A percentile compares a stretch with the other conserved stretches of the same genome.
These are phyloP conservation scores for Phytophthora parvispora DNA, from an alignment of 352 stramenopile species.

Conservation along the genomic window DNA sequence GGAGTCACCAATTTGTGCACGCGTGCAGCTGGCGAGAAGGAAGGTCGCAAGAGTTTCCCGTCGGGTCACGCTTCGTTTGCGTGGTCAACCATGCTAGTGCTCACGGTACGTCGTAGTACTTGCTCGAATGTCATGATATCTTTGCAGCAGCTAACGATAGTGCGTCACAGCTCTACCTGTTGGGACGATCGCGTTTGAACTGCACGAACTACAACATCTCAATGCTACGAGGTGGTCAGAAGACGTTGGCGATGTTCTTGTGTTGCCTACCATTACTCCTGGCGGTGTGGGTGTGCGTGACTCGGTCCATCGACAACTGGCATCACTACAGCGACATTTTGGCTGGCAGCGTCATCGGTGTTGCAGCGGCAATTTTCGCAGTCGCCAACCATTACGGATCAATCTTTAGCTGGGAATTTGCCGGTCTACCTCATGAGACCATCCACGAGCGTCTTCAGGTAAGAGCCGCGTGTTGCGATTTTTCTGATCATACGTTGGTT, in stretches of 20 bases:
- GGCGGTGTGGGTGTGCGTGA: slow-evolving; percentile 67
- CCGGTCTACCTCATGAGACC: slow-evolving; percentile 52
- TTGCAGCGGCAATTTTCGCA: slow-evolving; percentile 39
- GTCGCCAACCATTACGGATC: slow-evolving; percentile 66
- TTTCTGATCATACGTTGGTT: background rate
- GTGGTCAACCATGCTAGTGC: slow-evolving; percentile 73
- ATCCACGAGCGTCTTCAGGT: slow-evolving; percentile 39
- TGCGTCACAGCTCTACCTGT: slow-evolving; percentile 63
- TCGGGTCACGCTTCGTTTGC: slow-evolving; percentile 74
- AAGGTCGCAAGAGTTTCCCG: slow-evolving; percentile 76
- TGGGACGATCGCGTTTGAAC: slow-evolving; percentile 65
- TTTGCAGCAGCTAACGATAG: no score
- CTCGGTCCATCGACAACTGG: slow-evolving; percentile 76
- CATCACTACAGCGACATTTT: slow-evolving; percentile 77
- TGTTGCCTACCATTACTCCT: slow-evolving; percentile 62
- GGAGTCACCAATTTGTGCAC: slow-evolving; percentile 70
- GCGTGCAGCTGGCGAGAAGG: slow-evolving; percentile 52
- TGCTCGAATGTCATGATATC: no score
- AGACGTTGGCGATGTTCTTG: slow-evolving; percentile 63
- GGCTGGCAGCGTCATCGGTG: slow-evolving; percentile 62
- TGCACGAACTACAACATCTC: slow-evolving; percentile 45
- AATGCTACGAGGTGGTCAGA: slow-evolving; percentile 47
- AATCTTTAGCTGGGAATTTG: slow-evolving; percentile 55
- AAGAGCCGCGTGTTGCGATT: background rate
- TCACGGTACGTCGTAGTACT: slow-evolving; percentile 56